Percentiles rank a stretch among this genome's conserved stretches.
Evolutionary conservation across 2,329 filamentous ascomycete species (phyloP).

Genomic region (Colletotrichum falcatum): DNA sequence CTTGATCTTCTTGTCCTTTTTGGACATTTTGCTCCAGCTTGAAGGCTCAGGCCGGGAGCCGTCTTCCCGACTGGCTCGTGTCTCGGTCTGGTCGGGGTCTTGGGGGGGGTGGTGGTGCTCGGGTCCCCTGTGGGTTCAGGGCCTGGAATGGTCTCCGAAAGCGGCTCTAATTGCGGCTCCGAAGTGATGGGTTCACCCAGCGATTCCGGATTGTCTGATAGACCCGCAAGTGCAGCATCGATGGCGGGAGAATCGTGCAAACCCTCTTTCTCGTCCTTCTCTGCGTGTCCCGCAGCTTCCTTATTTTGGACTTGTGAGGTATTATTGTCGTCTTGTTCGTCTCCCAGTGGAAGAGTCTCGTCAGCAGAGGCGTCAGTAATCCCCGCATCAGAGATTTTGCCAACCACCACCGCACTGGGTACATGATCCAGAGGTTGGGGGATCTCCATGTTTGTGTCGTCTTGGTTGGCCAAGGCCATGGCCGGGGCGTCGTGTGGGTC

Average conservation of each 20-base stretch:
- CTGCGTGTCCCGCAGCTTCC: conserved; percentile 43
- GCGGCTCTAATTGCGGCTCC: conserved; percentile 34
- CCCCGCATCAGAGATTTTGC: conserved; percentile 39
- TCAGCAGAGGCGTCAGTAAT: conserved; percentile 29
- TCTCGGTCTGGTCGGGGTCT: conserved; percentile 22
- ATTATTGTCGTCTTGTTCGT: conserved; percentile 47
- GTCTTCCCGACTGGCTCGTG: conserved; percentile 16
- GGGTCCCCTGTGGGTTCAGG: conserved; percentile 29
- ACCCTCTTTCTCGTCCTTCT: conserved; percentile 46
- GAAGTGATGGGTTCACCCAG: conserved; percentile 29
- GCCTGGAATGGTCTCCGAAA: conserved; percentile 23
- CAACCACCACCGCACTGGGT: conserved; percentile 29
- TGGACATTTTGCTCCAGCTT: conserved; percentile 43
- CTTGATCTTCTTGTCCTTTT: conserved; percentile 44
- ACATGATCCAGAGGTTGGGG: conserved; percentile 36
- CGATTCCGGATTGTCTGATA: conserved; percentile 27
- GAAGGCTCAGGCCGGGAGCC: conserved; percentile 35
- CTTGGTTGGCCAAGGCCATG: conserved; percentile 37
- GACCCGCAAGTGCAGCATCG: conserved; percentile 29
- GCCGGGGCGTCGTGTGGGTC: conserved; percentile 39
- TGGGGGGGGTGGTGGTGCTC: conserved; percentile 26
- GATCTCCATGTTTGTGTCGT: conserved; percentile 40
- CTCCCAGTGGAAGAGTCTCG: conserved; percentile 37
- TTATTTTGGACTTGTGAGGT: conserved; percentile 45
- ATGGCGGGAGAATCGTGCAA: conserved; percentile 6